Evolutionary conservation across 2,329 filamentous ascomycete species (phyloP).

Genomic region (Mycosphaerella sp.): DNA sequence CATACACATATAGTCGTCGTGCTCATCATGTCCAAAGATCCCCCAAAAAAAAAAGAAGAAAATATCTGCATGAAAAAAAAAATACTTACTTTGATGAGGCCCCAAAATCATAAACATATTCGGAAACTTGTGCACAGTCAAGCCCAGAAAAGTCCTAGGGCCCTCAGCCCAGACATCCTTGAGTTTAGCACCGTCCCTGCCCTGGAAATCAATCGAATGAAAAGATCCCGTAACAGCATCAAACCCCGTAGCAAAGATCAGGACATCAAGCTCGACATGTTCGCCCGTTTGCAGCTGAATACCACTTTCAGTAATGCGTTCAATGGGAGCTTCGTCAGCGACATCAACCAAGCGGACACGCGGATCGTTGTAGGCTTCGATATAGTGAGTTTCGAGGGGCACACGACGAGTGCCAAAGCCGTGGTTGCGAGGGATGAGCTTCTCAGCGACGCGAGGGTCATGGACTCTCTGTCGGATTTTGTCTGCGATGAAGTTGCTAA

Average conservation of each 20-base stretch:
- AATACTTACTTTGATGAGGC: constrained; percentile 31
- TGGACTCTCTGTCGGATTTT: constrained; percentile 41
- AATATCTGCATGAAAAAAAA: too few species aligned
- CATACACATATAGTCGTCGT: too few species aligned
- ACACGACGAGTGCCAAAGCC: constrained; percentile 21
- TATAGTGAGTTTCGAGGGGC: constrained; percentile 46
- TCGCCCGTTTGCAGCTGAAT: constrained; percentile 38
- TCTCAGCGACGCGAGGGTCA: constrained; percentile 42
- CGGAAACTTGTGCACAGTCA: constrained; percentile 22
- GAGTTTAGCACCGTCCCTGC: constrained; percentile 24
- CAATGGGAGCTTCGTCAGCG: constrained; percentile 41
- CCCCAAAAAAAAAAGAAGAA: too few species aligned
- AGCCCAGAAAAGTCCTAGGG: constrained; percentile 36
- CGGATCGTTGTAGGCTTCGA: constrained; percentile 44
- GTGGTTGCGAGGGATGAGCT: constrained; percentile 50
- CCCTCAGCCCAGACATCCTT: constrained; percentile 34
- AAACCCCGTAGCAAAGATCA: constrained; percentile 40
- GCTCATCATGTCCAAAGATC: too few species aligned
- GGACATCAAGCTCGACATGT: constrained; percentile 35
- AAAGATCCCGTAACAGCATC: constrained; percentile 31
- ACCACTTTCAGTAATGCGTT: constrained; percentile 37
- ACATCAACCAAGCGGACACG: constrained; percentile 46
- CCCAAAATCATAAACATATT: constrained; percentile 39
- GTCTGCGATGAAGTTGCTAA: constrained; percentile 43
- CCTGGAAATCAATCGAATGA: constrained; percentile 29